Conservation (phyloP, 441 rosid species). For the Bruguiera hainesii region DNA sequence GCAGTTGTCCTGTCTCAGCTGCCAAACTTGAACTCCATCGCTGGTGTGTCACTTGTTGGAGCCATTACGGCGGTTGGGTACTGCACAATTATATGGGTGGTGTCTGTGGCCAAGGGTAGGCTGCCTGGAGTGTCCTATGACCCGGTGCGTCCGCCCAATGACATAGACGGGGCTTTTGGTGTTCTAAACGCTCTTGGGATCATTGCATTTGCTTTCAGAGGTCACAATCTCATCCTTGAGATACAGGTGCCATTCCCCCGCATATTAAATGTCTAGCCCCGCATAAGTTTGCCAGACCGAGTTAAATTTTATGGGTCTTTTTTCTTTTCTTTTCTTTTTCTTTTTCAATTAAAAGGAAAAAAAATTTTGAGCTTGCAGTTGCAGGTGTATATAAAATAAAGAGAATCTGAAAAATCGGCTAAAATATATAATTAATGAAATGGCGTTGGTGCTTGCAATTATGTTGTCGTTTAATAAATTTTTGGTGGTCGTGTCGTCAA, state of each 20-base stretch:
- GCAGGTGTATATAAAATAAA: too few relatives aligned
- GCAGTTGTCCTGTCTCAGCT: conserved; percentile 73
- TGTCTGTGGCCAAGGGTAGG: conserved; percentile 54
- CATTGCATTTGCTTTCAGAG: conserved; percentile 75
- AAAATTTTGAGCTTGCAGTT: too few relatives aligned
- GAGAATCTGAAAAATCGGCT: too few relatives aligned
- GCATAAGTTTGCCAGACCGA: background rate
- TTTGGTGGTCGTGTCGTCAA: too few relatives aligned
- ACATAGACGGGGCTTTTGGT: conserved; percentile 32
- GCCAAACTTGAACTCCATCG: conserved; percentile 83
- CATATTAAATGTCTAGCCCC: background rate
- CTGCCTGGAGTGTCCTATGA: conserved; percentile 52
- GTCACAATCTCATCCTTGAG: conserved; percentile 88
- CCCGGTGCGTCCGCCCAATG: conserved; percentile 18
- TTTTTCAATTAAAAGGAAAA: too few relatives aligned
- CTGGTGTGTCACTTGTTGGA: conserved; percentile 67
- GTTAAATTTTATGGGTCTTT: too few relatives aligned
- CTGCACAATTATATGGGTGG: conserved; percentile 62
- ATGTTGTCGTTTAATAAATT: too few relatives aligned
- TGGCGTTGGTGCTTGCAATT: too few relatives aligned
- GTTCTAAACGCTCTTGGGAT: conserved; percentile 69
- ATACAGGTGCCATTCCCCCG: conserved; percentile 56
- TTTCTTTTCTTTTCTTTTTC: too few relatives aligned
- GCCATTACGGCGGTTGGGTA: conserved; percentile 59
- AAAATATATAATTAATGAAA: too few relatives aligned